These are phyloP conservation scores for Solanum tarapatanum DNA, from an alignment of 257 asterid species.

Conservation along the genomic window DNA sequence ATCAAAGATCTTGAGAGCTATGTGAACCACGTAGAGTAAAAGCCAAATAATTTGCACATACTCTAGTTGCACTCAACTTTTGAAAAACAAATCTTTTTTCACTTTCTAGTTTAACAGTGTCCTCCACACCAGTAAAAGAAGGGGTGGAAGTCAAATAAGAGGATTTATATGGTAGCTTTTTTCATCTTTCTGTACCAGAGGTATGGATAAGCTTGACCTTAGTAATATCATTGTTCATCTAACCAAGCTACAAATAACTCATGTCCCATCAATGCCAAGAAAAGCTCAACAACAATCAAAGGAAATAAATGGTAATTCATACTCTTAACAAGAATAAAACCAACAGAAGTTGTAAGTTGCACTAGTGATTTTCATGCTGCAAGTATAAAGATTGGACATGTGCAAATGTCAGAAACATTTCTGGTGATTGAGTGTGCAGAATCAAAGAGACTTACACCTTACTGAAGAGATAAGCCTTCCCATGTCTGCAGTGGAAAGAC, in stretches of 20 bases:
- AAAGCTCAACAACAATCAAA: background rate
- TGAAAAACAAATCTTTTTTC: background rate
- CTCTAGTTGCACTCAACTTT: background rate
- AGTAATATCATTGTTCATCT: background rate
- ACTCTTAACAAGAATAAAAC: background rate
- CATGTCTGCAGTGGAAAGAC: conserved; percentile 55
- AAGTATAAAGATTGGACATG: background rate
- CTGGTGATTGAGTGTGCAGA: background rate
- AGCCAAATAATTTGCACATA: background rate
- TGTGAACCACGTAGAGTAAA: background rate
- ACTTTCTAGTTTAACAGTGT: background rate
- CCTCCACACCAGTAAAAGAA: background rate
- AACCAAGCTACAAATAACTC: background rate
- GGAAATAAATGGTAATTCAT: background rate
- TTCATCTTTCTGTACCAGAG: background rate
- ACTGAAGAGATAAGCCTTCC: conserved; percentile 76
- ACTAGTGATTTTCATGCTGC: background rate
- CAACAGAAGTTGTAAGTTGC: background rate
- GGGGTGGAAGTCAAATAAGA: background rate
- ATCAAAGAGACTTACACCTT: conserved; percentile 58
- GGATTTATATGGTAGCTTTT: background rate
- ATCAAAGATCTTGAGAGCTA: background rate
- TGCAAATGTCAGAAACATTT: background rate
- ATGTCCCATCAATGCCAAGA: background rate
- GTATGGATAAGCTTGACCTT: background rate